phyloP scores from a whole-genome alignment of 768 basidiomycete genomes.

The Lanmaoa pseudosensibilis region DNA sequence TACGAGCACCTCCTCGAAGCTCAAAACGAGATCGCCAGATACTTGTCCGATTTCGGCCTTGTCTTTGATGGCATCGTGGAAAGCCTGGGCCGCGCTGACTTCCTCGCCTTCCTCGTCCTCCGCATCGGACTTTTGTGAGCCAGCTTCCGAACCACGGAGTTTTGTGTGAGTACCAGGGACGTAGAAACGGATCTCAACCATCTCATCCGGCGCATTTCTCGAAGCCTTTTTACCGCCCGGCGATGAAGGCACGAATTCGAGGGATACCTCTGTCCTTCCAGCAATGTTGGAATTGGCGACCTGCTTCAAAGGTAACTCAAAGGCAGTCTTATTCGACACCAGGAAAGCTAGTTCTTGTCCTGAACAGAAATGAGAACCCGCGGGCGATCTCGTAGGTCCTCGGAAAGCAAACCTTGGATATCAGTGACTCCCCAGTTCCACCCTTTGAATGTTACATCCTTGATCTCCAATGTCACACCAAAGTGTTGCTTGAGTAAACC shows the following conservation, averaged over 20 bases:
- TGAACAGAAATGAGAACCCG: constrained; percentile 31
- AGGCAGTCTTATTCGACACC: constrained; percentile 82
- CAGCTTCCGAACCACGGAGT: constrained; percentile 66
- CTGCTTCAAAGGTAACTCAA: constrained; percentile 81
- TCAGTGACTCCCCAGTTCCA: constrained; percentile 99
- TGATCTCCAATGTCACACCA: constrained; percentile 77
- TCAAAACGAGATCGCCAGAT: constrained; percentile 86
- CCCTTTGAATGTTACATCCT: constrained; percentile 87
- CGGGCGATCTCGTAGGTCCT: not conserved
- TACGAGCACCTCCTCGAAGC: constrained; percentile 93
- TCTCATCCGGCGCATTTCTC: constrained; percentile 64
- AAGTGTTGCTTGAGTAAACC: constrained; percentile 85
- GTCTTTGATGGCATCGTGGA: constrained; percentile 96
- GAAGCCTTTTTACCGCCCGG: constrained; percentile 43
- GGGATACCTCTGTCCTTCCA: constrained; percentile 95
- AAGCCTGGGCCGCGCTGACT: constrained; percentile 89
- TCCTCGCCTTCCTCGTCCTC: constrained; percentile 73
- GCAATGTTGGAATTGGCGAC: constrained; percentile 98
- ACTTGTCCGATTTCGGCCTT: constrained; percentile 93
- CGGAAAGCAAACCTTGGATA: constrained; percentile 71
- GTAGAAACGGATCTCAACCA: constrained; percentile 95
- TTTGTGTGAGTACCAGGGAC: constrained; percentile 79
- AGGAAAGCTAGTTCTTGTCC: constrained; percentile 91
- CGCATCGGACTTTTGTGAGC: constrained; percentile 70
- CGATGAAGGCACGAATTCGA: constrained; percentile 77